Conservation (phyloP, 2,329 filamentous ascomycete species). For the Diplodia mutila region DNA sequence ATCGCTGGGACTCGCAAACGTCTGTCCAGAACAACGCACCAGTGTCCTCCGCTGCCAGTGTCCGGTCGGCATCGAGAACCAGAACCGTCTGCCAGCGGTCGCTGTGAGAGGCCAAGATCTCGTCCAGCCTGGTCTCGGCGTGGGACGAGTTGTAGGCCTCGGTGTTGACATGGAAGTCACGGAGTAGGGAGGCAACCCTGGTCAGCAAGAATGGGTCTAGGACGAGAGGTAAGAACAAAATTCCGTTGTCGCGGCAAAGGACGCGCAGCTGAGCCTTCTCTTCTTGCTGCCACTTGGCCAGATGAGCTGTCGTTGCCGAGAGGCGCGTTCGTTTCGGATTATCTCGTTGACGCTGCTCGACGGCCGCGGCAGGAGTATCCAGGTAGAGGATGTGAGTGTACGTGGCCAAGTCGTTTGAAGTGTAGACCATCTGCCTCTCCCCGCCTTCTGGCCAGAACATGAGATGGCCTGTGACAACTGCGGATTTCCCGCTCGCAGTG, state of each 20-base stretch:
- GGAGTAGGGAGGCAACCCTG: conserved; percentile 37
- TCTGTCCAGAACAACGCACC: conserved; percentile 55
- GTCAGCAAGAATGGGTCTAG: neutral
- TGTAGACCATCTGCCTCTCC: conserved; percentile 38
- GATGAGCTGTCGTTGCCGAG: conserved; percentile 39
- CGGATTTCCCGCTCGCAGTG: conserved; percentile 37
- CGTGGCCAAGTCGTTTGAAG: conserved; percentile 39
- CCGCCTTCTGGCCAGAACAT: conserved; percentile 56
- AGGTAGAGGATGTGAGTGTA: conserved; percentile 66
- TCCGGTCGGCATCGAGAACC: conserved; percentile 63
- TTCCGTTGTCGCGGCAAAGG: conserved; percentile 51
- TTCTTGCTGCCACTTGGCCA: conserved; percentile 53
- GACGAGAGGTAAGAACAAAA: conserved; percentile 51
- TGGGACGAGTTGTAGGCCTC: conserved; percentile 45
- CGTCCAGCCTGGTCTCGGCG: conserved; percentile 41
- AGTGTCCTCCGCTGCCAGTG: conserved; percentile 56
- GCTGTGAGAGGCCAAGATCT: conserved; percentile 33
- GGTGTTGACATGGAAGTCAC: conserved; percentile 45
- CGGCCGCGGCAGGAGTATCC: conserved; percentile 42
- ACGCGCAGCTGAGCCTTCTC: conserved; percentile 51
- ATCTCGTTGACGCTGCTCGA: conserved; percentile 44
- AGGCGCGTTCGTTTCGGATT: conserved; percentile 48
- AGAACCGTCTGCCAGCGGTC: conserved; percentile 50
- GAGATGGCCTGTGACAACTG: conserved; percentile 59
- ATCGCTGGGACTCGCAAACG: neutral